phyloP scores from a whole-genome alignment of 2,329 filamentous ascomycete species.

The Albifimbria verrucaria region DNA sequence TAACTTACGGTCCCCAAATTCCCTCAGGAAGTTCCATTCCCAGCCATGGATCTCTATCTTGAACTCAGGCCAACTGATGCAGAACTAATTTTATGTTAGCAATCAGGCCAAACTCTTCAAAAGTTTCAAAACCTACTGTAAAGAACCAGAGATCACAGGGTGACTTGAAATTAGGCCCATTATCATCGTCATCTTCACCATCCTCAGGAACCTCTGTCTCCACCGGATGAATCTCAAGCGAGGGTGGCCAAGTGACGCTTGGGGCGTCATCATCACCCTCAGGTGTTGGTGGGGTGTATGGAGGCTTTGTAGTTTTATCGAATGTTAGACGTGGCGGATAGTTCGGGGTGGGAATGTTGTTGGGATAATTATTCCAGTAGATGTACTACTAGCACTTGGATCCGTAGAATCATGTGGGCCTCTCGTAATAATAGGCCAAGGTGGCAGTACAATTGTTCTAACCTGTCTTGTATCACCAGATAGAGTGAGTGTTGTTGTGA shows the following conservation, averaged over 20 bases:
- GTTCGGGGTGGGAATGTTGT: too few species aligned
- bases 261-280: not conserved
- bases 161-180: not conserved
- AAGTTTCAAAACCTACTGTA: not conserved
- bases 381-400: too few species aligned
- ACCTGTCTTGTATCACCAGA: not conserved
- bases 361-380: too few species aligned
- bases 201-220: not conserved
- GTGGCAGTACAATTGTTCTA: not conserved
- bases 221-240: not conserved
- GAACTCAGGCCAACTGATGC: not conserved
- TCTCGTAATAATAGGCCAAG: not conserved
- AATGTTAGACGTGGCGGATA: too few species aligned
- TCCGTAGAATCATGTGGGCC: too few species aligned
- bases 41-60: not conserved
- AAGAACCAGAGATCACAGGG: not conserved
- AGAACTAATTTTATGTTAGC: not conserved
- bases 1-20: not conserved
- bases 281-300: not conserved
- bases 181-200: not conserved
- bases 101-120: not conserved
- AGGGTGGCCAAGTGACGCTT: not conserved
- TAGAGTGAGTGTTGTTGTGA: not conserved
- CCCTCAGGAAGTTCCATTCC: not conserved
- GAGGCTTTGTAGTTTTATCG: not conserved